Percentiles rank a stretch among this genome's conserved stretches.
These are phyloP conservation scores for Chlorella sp. DNA, from an alignment of 139 green algal genomes.

Conservation along the genomic window DNA sequence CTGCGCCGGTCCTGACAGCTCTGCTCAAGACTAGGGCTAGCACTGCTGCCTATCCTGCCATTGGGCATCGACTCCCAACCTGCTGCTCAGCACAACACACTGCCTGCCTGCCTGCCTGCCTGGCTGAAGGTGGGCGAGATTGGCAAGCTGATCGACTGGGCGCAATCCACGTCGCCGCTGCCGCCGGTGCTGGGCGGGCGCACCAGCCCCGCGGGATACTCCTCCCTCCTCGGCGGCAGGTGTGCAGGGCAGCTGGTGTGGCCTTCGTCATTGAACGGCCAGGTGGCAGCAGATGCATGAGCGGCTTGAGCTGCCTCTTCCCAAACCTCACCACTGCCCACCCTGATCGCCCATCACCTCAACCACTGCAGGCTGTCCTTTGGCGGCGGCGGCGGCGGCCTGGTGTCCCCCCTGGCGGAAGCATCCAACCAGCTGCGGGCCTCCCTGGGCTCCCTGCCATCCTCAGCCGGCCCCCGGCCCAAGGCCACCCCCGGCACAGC, in stretches of 20 bases:
- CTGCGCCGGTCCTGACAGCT: too few relatives aligned
- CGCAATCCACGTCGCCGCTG: constrained; percentile 32
- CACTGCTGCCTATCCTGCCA: too few relatives aligned
- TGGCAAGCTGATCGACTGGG: constrained; percentile 47
- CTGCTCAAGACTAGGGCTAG: too few relatives aligned
- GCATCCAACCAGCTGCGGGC: constrained; percentile 5
- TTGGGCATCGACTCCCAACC: background rate
- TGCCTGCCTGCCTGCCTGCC: background rate
- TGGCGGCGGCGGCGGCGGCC: background rate
- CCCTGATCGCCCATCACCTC: too few relatives aligned
- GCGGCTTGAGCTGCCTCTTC: too few relatives aligned
- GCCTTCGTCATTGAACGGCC: too few relatives aligned
- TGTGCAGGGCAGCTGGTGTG: too few relatives aligned
- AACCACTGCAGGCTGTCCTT: constrained; percentile 19
- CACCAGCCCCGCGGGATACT: constrained; percentile 21
- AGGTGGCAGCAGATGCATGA: too few relatives aligned
- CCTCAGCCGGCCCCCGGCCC: background rate
- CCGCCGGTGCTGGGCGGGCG: background rate
- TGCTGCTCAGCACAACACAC: background rate
- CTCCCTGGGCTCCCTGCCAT: background rate
- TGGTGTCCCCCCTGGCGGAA: constrained; percentile 5
- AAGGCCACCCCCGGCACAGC: too few relatives aligned
- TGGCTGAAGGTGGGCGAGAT: constrained; percentile 37
- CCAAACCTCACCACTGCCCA: too few relatives aligned
- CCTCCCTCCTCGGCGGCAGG: background rate